A percentile compares a stretch with the other conserved stretches of the same genome.
phyloP scores from a whole-genome alignment of 139 green algal species.

The Coelastrella sp. region DNA sequence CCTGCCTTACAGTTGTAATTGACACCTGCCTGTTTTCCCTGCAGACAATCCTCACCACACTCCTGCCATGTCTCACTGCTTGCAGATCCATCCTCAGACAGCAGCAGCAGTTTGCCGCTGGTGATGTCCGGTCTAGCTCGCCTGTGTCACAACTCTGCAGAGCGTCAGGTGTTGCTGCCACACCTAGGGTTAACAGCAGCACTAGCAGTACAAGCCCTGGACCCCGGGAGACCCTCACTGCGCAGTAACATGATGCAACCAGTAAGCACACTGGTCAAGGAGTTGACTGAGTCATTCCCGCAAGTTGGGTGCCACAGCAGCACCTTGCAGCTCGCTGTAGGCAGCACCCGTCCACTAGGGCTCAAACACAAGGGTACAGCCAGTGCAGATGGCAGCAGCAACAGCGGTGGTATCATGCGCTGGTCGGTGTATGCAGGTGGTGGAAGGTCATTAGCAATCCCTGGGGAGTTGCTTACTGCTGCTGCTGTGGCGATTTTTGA shows the following conservation, averaged over 20 bases:
- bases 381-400: background rate
- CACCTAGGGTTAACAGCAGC: conserved; percentile 46
- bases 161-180: conserved; percentile 34
- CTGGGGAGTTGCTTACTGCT: background rate
- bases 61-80: background rate
- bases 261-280: background rate
- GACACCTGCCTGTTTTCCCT: too few species aligned
- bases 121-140: background rate
- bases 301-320: conserved; percentile 26
- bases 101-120: conserved; percentile 23
- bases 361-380: background rate
- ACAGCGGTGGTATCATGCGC: background rate
- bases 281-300: conserved; percentile 11
- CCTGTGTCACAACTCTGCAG: background rate
- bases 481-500: conserved; percentile 44
- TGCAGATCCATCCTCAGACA: conserved; percentile 11
- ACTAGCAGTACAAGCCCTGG: conserved; percentile 38
- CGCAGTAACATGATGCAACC: background rate
- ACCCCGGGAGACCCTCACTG: conserved; percentile 10
- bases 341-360: conserved; percentile 18
- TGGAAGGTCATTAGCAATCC: background rate
- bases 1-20: too few species aligned
- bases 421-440: conserved; percentile 1
- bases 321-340: conserved; percentile 39
- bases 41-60: too few species aligned